Conservation (phyloP, 2,329 filamentous ascomycete genomes). For the Clarireedia sp. region DNA sequence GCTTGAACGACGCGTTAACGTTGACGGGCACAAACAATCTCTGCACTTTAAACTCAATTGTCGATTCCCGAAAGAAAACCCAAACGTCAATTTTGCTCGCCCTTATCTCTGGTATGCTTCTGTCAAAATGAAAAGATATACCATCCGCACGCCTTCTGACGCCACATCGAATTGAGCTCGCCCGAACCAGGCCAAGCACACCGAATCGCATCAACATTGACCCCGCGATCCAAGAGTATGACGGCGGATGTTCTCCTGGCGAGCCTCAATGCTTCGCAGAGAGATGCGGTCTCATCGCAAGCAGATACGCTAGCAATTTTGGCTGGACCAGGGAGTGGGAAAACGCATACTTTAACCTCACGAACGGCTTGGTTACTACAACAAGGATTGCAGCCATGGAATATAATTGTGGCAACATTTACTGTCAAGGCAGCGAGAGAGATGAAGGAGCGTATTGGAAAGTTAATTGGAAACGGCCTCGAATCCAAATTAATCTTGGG, state of each 20-base stretch:
- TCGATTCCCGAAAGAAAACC: no score
- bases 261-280: constrained; percentile 58
- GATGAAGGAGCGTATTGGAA: constrained; percentile 83
- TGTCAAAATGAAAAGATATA: no score
- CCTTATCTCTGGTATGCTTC: no score
- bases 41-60: no score
- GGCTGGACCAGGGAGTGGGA: constrained; percentile 66
- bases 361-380: constrained; percentile 84
- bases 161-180: no score
- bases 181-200: no score
- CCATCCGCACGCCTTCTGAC: no score
- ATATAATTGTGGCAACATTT: constrained; percentile 93
- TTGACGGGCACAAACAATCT: no score
- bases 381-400: constrained; percentile 66
- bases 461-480: constrained; percentile 67
- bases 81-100: no score
- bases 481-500: constrained; percentile 76
- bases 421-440: constrained; percentile 91
- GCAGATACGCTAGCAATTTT: constrained; percentile 54
- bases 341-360: constrained; percentile 91
- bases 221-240: constrained; percentile 13
- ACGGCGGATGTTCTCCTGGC: constrained; percentile 37
- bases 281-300: constrained; percentile 54
- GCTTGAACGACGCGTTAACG: no score
- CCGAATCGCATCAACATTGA: no score